These are phyloP conservation scores for Fusarium sp. DNA, from an alignment of 2,329 filamentous ascomycete species.

Conservation along the genomic window DNA sequence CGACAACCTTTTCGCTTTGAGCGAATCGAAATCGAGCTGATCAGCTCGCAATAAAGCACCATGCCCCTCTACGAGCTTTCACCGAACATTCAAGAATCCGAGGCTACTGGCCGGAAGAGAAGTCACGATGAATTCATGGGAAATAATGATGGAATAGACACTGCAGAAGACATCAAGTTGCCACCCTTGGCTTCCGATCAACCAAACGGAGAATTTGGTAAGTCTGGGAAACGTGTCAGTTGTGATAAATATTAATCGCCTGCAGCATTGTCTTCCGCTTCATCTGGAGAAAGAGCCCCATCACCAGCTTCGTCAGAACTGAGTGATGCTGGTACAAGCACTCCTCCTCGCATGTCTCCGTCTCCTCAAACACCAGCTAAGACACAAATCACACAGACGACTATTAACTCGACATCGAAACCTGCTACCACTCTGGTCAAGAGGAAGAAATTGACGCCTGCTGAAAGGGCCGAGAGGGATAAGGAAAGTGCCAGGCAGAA, in stretches of 20 bases:
- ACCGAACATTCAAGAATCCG: slow-evolving; percentile 58
- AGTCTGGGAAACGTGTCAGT: not conserved
- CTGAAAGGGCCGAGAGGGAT: slow-evolving; percentile 51
- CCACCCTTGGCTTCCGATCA: slow-evolving; percentile 21
- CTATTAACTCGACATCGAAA: slow-evolving; percentile 22
- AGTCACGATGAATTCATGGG: slow-evolving; percentile 57
- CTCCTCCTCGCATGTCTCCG: slow-evolving; percentile 49
- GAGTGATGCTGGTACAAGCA: slow-evolving; percentile 55
- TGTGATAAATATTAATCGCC: slow-evolving; percentile 15
- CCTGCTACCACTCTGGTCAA: slow-evolving; percentile 47
- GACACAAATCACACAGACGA: slow-evolving; percentile 21
- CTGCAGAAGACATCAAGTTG: slow-evolving; percentile 29
- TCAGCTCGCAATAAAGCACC: slow-evolving; percentile 11
- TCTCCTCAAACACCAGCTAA: slow-evolving; percentile 47
- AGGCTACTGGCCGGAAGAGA: slow-evolving; percentile 55
- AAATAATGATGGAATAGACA: slow-evolving; percentile 43
- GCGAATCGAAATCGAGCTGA: not conserved
- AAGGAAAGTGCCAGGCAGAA: slow-evolving; percentile 49
- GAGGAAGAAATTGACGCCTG: slow-evolving; percentile 54
- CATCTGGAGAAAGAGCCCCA: slow-evolving; percentile 41
- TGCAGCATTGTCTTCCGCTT: slow-evolving; percentile 40
- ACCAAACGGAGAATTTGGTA: slow-evolving; percentile 37
- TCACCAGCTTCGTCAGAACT: slow-evolving; percentile 47
- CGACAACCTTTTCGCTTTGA: not conserved
- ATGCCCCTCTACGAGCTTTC: slow-evolving; percentile 62